Percentiles rank a stretch among this genome's conserved stretches.
phyloP scores from a whole-genome alignment of 2,329 filamentous ascomycete species.

The Geosmithia morbida region DNA sequence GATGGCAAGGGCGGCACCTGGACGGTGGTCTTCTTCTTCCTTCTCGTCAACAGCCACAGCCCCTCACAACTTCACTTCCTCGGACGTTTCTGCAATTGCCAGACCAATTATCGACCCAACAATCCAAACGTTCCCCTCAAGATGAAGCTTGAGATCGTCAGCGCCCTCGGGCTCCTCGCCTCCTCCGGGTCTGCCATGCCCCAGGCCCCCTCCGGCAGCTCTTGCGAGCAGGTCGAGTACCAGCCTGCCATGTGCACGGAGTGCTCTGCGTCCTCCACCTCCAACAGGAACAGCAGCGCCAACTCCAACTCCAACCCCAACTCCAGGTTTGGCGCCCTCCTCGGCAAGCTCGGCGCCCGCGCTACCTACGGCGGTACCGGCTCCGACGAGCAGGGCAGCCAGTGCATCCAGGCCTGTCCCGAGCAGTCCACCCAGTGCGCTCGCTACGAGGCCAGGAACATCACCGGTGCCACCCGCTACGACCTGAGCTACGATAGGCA shows the following conservation, averaged over 20 bases:
- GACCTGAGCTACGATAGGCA: neutral
- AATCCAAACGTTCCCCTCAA: neutral
- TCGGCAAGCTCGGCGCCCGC: neutral
- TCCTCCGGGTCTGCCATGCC: neutral
- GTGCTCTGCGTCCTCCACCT: neutral
- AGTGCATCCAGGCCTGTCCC: neutral
- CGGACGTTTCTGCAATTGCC: neutral
- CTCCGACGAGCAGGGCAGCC: neutral
- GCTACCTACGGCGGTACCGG: neutral
- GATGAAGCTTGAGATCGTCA: constrained; percentile 1
- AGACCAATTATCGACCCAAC: neutral
- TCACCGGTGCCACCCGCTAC: neutral
- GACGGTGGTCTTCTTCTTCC: neutral
- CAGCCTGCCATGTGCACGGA: neutral
- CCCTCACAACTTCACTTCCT: neutral
- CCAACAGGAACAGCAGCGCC: neutral
- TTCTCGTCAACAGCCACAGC: neutral
- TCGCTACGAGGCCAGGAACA: neutral
- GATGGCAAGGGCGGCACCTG: neutral
- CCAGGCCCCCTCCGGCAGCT: too few relatives aligned
- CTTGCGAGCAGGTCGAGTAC: constrained; percentile 1
- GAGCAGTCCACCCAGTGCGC: neutral
- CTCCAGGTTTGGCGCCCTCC: too few relatives aligned
- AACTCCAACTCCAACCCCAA: neutral
- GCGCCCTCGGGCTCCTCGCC: constrained; percentile 1